phyloP scores from a whole-genome alignment of 1,139 yeast species.

The Hanseniaspora sp. region DNA sequence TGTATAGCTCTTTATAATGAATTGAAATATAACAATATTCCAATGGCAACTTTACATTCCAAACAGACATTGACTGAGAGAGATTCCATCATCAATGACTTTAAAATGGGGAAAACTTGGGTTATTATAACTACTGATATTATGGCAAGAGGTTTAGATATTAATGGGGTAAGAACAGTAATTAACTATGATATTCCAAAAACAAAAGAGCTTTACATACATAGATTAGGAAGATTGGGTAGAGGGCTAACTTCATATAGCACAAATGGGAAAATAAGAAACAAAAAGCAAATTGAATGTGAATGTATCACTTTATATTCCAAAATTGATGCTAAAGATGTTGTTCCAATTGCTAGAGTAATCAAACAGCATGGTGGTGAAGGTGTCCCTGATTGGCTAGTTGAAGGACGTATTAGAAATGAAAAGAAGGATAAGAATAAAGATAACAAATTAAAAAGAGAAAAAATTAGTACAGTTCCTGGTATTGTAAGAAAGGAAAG shows the following conservation, averaged over 20 bases:
- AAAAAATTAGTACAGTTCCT: conserved; percentile 80
- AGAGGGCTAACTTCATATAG: conserved; percentile 53
- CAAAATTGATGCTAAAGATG: conserved; percentile 66
- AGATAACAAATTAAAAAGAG: conserved; percentile 45
- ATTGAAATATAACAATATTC: conserved; percentile 74
- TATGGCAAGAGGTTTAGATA: conserved; percentile 91
- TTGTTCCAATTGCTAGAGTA: conserved; percentile 80
- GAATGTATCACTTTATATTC: conserved; percentile 68
- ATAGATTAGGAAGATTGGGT: conserved; percentile 97
- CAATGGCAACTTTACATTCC: conserved; percentile 92
- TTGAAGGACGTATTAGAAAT: conserved; percentile 56
- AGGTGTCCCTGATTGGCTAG: conserved; percentile 64
- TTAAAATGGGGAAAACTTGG: conserved; percentile 87
- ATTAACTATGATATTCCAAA: conserved; percentile 95
- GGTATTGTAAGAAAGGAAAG: conserved; percentile 53
- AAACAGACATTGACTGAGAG: conserved; percentile 87
- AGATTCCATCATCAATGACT: conserved; percentile 70
- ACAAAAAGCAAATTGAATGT: conserved; percentile 50
- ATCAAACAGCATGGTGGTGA: conserved; percentile 86
- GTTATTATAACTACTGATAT: conserved; percentile 94
- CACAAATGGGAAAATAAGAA: conserved; percentile 27
- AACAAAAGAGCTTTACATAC: conserved; percentile 89
- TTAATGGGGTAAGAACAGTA: conserved; percentile 87
- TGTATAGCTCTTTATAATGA: conserved; percentile 94
- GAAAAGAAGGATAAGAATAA: conserved; percentile 55